Base-by-base conservation (phyloP, 2,329 filamentous ascomycete genomes). In the Microcera coccophila region DNA sequence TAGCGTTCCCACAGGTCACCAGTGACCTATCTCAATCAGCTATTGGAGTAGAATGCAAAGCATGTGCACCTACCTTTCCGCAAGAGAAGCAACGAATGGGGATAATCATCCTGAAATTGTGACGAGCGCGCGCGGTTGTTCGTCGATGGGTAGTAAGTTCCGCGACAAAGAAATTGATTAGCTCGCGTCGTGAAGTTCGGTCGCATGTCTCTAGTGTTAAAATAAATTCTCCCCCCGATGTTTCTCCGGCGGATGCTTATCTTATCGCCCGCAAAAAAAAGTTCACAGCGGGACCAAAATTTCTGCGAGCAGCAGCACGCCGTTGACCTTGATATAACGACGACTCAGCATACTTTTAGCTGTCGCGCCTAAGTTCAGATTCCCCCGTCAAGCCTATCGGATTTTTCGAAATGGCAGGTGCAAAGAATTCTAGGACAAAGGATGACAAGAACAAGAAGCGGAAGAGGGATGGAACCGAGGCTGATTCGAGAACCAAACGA, bases 21-120 rank as follows among this genome's bases (percentile, higher is more conserved):
- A 45, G 90, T 88, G 65, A 98, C 93, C 93, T 97, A 63, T 38
- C 24, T 17, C 40, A 61, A 67, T 59, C 45, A 70, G 64, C 50
- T 44, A 58, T 47, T 20, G 16, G 16, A 20, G 39, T 32, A 8
- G 29, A 14, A 32, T 9, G 29, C 12, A 5, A 17, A 14, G 29
- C 7, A 17, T 40, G n/a, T 34, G 28, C 11, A 55, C 69, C 47
- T 70, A 95, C 93, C 87, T 98, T 98, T 69, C 93, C 93, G 69
- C 93, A 98, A 45, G 93, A 97, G 72, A 98, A 98, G 74, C 93
- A 98, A 57, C 93, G 89, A 54, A 98, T 88, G 3, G 93, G 93
- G 57, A 98, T 97, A 70, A 98, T 98, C 93, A 98, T 98, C 44
- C 71, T 85, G 72, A 55, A 49, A 37, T 26, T 37, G n/a, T 45